Evolutionary conservation across 441 rosid species (phyloP).

Genomic region (Omphalea diandra): DNA sequence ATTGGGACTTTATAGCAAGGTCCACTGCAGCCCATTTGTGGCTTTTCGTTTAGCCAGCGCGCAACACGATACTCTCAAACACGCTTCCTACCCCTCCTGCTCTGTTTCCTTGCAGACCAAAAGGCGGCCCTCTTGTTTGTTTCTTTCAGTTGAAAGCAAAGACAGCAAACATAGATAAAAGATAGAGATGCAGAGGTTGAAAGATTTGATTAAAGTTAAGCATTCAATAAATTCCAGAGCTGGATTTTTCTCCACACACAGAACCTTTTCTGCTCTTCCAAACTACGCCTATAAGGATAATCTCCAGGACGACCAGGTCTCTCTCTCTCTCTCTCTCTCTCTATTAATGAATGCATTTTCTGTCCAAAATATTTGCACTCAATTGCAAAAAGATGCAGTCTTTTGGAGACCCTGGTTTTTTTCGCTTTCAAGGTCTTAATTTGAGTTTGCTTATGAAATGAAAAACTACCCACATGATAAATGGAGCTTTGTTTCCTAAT

Average conservation of each 20-base stretch:
- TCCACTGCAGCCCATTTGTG: too few species aligned
- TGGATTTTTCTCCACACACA: slow-evolving; percentile 36
- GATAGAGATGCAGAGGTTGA: slow-evolving; percentile 57
- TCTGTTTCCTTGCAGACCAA: neutral
- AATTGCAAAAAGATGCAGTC: neutral
- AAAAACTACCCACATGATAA: slow-evolving; percentile 1
- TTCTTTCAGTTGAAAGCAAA: neutral
- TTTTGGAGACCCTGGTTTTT: too few species aligned
- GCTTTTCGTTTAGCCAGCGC: too few species aligned
- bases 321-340: slow-evolving; percentile 1
- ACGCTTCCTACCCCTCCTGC: too few species aligned
- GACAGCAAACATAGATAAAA: neutral
- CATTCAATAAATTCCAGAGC: slow-evolving; percentile 35
- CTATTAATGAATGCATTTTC: neutral
- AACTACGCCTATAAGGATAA: slow-evolving; percentile 45
- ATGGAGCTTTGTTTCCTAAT: slow-evolving; percentile 16
- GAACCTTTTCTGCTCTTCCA: slow-evolving; percentile 69
- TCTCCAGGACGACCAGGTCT: slow-evolving; percentile 71
- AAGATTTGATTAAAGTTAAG: slow-evolving; percentile 40
- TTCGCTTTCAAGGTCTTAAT: neutral
- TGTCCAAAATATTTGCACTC: neutral
- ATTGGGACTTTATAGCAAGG: too few species aligned
- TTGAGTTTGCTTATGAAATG: neutral
- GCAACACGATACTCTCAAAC: too few species aligned
- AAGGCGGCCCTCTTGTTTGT: slow-evolving; percentile 5